Conservation (phyloP, 805 yeast genomes). For the Candida arabinofermentans region DNA sequence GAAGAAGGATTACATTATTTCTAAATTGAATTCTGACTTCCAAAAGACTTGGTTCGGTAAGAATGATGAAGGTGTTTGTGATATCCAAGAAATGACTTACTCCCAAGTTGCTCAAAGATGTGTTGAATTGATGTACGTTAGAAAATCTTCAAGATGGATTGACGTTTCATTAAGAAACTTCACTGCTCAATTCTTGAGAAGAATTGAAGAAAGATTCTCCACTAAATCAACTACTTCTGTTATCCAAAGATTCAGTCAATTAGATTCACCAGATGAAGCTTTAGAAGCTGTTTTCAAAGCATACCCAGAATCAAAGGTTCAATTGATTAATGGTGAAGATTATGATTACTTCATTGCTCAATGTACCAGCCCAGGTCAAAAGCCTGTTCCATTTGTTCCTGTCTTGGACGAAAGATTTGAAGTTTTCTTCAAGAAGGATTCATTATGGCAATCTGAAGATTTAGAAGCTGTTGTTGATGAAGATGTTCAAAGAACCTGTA, state of each 20-base stretch:
- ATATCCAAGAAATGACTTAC: constrained; percentile 93
- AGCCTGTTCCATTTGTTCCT: constrained; percentile 98
- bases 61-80: constrained; percentile 74
- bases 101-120: constrained; percentile 83
- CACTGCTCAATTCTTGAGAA: constrained; percentile 79
- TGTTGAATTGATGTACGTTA: constrained; percentile 83
- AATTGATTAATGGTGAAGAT: constrained; percentile 92
- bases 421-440: constrained; percentile 96
- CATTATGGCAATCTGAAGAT: constrained; percentile 98
- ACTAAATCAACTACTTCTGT: constrained; percentile 54
- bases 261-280: constrained; percentile 62
- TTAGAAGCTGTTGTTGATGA: constrained; percentile 92
- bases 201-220: constrained; percentile 96
- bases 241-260: constrained; percentile 66
- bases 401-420: constrained; percentile 91
- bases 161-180: constrained; percentile 83
- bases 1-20: constrained; percentile 83
- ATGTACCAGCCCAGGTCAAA: constrained; percentile 80
- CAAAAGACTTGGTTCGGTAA: constrained; percentile 98
- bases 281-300: constrained; percentile 57
- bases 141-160: constrained; percentile 79
- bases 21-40: constrained; percentile 85
- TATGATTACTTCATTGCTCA: constrained; percentile 84
- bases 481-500: constrained; percentile 99
- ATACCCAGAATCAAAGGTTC: constrained; percentile 73